Percentiles rank a stretch among this genome's conserved stretches.
phyloP scores from a whole-genome alignment of 768 basidiomycete species.

The Russula compacta region DNA sequence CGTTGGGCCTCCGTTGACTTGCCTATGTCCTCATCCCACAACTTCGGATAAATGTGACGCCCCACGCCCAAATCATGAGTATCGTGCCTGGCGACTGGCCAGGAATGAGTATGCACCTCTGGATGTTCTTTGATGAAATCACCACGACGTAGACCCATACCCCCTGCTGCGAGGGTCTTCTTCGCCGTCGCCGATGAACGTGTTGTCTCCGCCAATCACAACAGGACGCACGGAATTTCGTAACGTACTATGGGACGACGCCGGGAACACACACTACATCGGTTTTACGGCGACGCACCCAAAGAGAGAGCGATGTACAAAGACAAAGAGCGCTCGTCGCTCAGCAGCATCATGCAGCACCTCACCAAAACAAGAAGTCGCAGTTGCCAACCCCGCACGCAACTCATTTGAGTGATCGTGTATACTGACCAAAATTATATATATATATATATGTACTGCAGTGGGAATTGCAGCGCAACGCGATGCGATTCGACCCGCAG shows the following conservation, averaged over 20 bases:
- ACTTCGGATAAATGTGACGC: conserved; percentile 24
- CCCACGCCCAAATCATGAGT: conserved; percentile 13
- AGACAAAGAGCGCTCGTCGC: background rate
- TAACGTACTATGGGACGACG: conserved; percentile 46
- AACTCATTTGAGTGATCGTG: no score
- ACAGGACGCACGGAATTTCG: conserved; percentile 56
- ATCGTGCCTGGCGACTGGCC: background rate
- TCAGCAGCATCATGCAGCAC: no score
- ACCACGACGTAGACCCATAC: conserved; percentile 33
- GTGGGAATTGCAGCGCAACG: no score
- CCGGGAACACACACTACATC: conserved; percentile 57
- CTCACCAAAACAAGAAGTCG: no score
- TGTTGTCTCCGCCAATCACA: conserved; percentile 56
- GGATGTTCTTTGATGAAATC: conserved; percentile 49
- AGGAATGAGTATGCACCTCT: conserved; percentile 30
- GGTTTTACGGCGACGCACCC: conserved; percentile 27
- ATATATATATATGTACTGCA: no score
- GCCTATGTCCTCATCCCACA: conserved; percentile 59
- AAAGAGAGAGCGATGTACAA: no score
- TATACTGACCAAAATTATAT: no score
- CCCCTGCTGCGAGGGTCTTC: conserved; percentile 31
- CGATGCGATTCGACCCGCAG: no score
- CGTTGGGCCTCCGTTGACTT: conserved; percentile 21
- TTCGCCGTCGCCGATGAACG: conserved; percentile 45
- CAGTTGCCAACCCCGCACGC: no score